A percentile compares a stretch with the other conserved stretches of the same genome.
Evolutionary conservation across 306 rosid genomes (phyloP).

Genomic region (Vigna hirtella): DNA sequence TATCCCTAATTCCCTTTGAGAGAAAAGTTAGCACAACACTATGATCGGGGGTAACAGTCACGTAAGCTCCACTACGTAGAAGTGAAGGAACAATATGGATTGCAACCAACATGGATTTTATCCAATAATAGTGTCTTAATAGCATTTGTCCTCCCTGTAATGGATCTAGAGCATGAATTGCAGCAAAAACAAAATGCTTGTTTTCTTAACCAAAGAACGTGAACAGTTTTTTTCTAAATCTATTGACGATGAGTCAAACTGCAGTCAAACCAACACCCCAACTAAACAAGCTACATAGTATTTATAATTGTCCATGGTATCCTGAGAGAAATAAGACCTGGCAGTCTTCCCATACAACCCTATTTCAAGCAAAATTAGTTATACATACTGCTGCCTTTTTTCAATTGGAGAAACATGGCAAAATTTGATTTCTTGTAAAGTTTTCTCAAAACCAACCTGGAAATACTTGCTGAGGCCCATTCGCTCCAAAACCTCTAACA

Average conservation of each 20-base stretch:
- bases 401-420: slow-evolving; percentile 21
- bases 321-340: not conserved
- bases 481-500: slow-evolving; percentile 74
- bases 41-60: not conserved
- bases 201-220: slow-evolving; percentile 24
- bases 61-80: not conserved
- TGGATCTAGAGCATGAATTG: slow-evolving; percentile 26
- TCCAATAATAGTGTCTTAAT: not conserved
- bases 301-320: not conserved
- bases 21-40: not conserved
- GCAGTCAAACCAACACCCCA: not conserved
- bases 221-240: slow-evolving; percentile 27
- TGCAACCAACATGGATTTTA: not conserved
- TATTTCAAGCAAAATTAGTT: slow-evolving; percentile 13
- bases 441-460: slow-evolving; percentile 69
- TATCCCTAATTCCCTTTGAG: not conserved
- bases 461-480: slow-evolving; percentile 85
- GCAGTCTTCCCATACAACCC: not conserved
- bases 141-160: not conserved
- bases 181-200: slow-evolving; percentile 24
- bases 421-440: slow-evolving; percentile 9
- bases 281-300: slow-evolving; percentile 25
- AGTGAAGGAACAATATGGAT: not conserved
- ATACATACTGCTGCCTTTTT: slow-evolving; percentile 21
- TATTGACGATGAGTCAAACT: slow-evolving; percentile 27